Percentiles rank a stretch among this genome's conserved stretches.
Evolutionary conservation across 2,329 filamentous ascomycete genomes (phyloP).

Genomic region (Hirsutella minnesotensis): DNA sequence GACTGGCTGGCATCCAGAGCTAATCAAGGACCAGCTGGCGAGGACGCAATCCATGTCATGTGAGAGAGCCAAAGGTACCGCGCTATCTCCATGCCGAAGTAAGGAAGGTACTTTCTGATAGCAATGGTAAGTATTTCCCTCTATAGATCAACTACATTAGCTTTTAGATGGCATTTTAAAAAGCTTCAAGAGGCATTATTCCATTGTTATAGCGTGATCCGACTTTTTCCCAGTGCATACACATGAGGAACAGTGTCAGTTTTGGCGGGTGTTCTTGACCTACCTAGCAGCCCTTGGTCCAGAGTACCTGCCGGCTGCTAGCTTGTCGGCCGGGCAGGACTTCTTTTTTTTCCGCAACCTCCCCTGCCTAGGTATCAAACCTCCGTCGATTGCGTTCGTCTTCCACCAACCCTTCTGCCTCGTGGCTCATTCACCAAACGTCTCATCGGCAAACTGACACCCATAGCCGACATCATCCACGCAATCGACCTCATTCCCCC

Average conservation of each 20-base stretch:
- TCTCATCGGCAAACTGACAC: background rate
- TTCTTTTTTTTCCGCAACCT: constrained; percentile 5
- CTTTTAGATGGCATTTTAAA: no score
- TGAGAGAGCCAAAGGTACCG: constrained; percentile 1
- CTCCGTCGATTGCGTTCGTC: constrained; percentile 8
- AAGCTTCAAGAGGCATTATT: no score
- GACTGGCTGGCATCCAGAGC: background rate
- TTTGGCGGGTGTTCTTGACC: background rate
- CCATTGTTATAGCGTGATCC: no score
- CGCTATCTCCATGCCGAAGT: background rate
- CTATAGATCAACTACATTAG: no score
- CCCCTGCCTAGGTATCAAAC: constrained; percentile 4
- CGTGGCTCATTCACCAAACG: constrained; percentile 1
- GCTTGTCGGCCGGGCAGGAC: constrained; percentile 7
- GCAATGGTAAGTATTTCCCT: no score
- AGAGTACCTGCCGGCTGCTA: constrained; percentile 6
- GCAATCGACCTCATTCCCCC: background rate
- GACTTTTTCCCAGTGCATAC: no score
- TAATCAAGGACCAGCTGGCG: background rate
- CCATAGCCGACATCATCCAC: constrained; percentile 2
- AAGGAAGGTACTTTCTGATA: no score
- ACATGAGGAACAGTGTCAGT: no score
- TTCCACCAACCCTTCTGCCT: constrained; percentile 1
- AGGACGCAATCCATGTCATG: constrained; percentile 4
- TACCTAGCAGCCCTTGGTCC: background rate